Conservation (phyloP, 768 basidiomycete genomes). For the Fomitopsis pulvina region DNA sequence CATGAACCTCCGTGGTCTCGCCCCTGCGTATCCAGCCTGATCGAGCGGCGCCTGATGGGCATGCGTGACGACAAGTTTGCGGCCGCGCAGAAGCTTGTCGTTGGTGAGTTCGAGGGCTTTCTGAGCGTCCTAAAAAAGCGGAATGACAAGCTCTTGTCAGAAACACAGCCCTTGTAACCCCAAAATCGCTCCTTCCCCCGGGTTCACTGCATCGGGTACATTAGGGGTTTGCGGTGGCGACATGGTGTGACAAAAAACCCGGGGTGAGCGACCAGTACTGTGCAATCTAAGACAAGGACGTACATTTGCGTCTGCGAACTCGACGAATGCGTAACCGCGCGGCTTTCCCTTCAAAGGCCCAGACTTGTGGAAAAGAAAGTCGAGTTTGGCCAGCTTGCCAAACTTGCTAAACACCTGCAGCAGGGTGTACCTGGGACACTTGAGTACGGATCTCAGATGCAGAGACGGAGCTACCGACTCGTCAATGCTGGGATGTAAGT, state of each 20-base stretch:
- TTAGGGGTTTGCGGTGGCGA: constrained; percentile 8
- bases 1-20: constrained; percentile 33
- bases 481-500: constrained; percentile 80
- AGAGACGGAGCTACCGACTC: constrained; percentile 56
- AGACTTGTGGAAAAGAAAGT: constrained; percentile 93
- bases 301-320: constrained; percentile 76
- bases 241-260: constrained; percentile 31
- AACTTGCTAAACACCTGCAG: constrained; percentile 88
- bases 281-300: constrained; percentile 30
- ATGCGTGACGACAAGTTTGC: constrained; percentile 85
- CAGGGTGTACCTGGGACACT: constrained; percentile 61
- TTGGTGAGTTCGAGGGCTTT: constrained; percentile 70
- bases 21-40: constrained; percentile 15
- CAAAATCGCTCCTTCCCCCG: constrained; percentile 16
- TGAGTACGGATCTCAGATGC: background rate
- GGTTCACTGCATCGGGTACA: constrained; percentile 11
- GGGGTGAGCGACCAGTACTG: constrained; percentile 38
- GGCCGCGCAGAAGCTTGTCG: constrained; percentile 77
- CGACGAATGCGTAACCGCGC: constrained; percentile 91
- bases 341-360: constrained; percentile 89
- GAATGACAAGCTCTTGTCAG: background rate
- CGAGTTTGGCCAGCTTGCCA: constrained; percentile 88
- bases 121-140: constrained; percentile 60
- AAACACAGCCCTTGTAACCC: background rate
- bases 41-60: constrained; percentile 74